phyloP scores from a whole-genome alignment of 2,329 filamentous ascomycete species.

The Aureobasidium sp. region DNA sequence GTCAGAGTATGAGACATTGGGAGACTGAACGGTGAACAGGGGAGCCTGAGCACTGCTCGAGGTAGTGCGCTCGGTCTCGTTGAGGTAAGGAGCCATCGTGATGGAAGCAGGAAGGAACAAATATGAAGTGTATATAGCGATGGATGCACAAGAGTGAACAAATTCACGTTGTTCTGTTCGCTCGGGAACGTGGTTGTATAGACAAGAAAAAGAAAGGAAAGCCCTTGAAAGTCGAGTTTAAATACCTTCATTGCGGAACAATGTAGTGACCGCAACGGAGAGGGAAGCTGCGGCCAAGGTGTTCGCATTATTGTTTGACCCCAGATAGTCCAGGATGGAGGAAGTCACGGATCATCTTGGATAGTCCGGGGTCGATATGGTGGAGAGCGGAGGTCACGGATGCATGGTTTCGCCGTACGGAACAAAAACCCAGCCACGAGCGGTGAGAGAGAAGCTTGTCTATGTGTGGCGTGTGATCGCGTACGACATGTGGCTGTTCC shows the following conservation, averaged over 20 bases:
- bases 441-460: slow-evolving; percentile 1
- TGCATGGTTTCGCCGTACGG: slow-evolving; percentile 14
- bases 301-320: slow-evolving; percentile 14
- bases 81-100: slow-evolving; percentile 90
- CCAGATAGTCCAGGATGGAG: not conserved
- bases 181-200: not conserved
- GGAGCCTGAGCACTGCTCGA: not conserved
- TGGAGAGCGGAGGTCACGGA: slow-evolving; percentile 12
- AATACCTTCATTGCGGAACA: slow-evolving; percentile 12
- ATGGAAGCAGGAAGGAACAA: not conserved
- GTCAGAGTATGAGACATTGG: slow-evolving; percentile 88
- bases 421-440: not conserved
- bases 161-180: not conserved
- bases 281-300: not conserved
- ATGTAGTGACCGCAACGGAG: slow-evolving; percentile 6
- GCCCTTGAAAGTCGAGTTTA: not conserved
- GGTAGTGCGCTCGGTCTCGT: slow-evolving; percentile 46
- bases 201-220: not conserved
- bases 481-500: not conserved
- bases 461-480: not conserved
- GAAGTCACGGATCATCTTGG: slow-evolving; percentile 7
- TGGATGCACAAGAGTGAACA: not conserved
- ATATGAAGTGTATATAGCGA: not conserved
- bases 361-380: not conserved
- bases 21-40: slow-evolving; percentile 81